Base-by-base conservation (phyloP, 2,329 filamentous ascomycete genomes). In the Hirsutella rhossiliensis region DNA sequence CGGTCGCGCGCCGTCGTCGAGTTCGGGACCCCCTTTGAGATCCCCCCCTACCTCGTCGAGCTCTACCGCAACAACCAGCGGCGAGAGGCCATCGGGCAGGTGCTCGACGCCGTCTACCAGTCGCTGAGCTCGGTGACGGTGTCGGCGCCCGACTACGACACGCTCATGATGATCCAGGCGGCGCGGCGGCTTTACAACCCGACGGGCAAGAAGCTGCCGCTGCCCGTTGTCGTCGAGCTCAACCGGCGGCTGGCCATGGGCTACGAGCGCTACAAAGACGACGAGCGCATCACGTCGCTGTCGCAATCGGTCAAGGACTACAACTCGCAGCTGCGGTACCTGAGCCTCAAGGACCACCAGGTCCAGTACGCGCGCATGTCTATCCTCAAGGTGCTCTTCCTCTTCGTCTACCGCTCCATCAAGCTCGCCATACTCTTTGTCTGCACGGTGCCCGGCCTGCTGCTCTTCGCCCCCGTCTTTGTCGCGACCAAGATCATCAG, bases 141-240 rank as follows among this genome's bases (percentile, higher is more conserved):
- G 34, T 90, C 87, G 13, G 82, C 86, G 32, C 89, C 90, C 3
- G 87, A 97, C 63, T 96, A 95, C 63, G 90, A 97, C 56, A 97
- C 90, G 4, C 72, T 97, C 19, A 95, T 95, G 89, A 75, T 94
- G 53, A 94, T 97, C 47, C 92, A 97, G 74, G 89, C 90, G 32
- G 90, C 89, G 7, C 79, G 92, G 49, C 80, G 92, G 41, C 72
- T 98, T 27, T 98, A 98, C 67, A 96, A 94, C 57, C 86, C 88
- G 11, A 92, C 87, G 41, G 87, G 88, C 54, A 95, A 90, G 68
- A 95, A 94, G 62, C 73, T 97, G 32, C 90, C 90, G 7, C 73
- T 97, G 19, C 87, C 90, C 1, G 84, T 90, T 58, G 86, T 97
- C 11, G 86, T 97, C 29, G 92, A 98, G 66, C 77, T 98, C 42